Conservation (phyloP, 192 early-diverging fungal species). For the Phlyctochytrium planicorne region DNA sequence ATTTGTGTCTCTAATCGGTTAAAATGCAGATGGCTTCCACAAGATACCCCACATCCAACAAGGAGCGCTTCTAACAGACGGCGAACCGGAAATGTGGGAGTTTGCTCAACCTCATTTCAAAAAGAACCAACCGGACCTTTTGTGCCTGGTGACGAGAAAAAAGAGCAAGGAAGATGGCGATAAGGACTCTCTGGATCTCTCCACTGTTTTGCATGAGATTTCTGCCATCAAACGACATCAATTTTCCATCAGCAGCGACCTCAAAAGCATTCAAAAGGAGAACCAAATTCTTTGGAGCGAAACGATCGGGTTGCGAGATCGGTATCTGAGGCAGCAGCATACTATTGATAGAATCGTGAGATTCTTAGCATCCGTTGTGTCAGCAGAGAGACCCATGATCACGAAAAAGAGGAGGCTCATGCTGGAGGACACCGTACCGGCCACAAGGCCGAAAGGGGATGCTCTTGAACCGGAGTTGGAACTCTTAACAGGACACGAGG, state of each 20-base stretch:
- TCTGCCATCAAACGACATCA: constrained; percentile 89
- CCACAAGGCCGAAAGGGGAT: too few relatives aligned
- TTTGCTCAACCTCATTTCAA: constrained; percentile 90
- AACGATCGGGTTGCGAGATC: constrained; percentile 67
- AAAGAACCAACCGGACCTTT: constrained; percentile 82
- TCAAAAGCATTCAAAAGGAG: constrained; percentile 83
- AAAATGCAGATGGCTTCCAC: constrained; percentile 91
- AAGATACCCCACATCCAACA: constrained; percentile 94
- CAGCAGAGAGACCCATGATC: neutral
- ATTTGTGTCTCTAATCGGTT: too few relatives aligned
- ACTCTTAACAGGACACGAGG: too few relatives aligned
- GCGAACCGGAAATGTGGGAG: constrained; percentile 82
- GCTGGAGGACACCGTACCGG: constrained; percentile 21
- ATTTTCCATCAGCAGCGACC: constrained; percentile 78
- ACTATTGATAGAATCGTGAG: constrained; percentile 92
- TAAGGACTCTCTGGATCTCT: constrained; percentile 45
- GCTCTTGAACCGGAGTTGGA: too few relatives aligned
- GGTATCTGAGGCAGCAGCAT: constrained; percentile 83
- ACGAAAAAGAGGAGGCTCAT: constrained; percentile 39
- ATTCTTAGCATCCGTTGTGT: constrained; percentile 86
- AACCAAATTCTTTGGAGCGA: constrained; percentile 91
- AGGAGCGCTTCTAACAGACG: constrained; percentile 77
- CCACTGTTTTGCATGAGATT: constrained; percentile 63
- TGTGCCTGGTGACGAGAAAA: constrained; percentile 85
- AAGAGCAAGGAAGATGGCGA: constrained; percentile 47